Conservation (phyloP, 768 basidiomycete genomes). For the Tephrocybe rancida region DNA sequence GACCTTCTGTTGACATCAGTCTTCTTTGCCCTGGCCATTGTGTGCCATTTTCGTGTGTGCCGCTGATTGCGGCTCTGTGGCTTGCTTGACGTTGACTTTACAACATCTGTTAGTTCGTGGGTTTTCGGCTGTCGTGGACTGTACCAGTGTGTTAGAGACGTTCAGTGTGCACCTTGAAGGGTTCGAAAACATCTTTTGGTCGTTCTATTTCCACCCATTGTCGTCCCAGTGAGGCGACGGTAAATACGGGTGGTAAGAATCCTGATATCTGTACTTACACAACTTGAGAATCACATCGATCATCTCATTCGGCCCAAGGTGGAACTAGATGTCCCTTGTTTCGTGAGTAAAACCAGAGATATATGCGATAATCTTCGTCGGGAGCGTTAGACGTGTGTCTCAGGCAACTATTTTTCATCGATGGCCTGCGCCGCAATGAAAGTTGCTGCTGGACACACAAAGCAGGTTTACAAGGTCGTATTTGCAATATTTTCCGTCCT, state of each 20-base stretch:
- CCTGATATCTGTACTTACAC: neutral
- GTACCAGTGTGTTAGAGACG: too few species aligned
- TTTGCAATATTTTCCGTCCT: neutral
- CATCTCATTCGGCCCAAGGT: too few species aligned
- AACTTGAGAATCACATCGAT: neutral
- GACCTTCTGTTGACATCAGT: neutral
- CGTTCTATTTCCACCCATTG: conserved; percentile 8
- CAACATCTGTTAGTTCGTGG: neutral
- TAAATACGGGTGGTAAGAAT: neutral
- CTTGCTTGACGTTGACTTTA: too few species aligned
- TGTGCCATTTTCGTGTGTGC: conserved; percentile 7
- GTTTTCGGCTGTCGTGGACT: neutral
- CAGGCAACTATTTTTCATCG: neutral
- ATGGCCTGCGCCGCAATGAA: neutral
- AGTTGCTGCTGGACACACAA: neutral
- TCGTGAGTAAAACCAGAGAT: neutral
- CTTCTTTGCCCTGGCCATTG: conserved; percentile 10
- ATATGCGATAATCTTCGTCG: too few species aligned
- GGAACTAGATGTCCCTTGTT: too few species aligned
- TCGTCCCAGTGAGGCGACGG: neutral
- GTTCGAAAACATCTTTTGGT: neutral
- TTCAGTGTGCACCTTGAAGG: too few species aligned
- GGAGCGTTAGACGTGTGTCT: neutral
- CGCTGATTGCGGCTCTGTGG: conserved; percentile 1
- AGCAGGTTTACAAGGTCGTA: neutral